Conservation (phyloP, 1,284 basidiomycete genomes). For the Agroathelia rolfsii region DNA sequence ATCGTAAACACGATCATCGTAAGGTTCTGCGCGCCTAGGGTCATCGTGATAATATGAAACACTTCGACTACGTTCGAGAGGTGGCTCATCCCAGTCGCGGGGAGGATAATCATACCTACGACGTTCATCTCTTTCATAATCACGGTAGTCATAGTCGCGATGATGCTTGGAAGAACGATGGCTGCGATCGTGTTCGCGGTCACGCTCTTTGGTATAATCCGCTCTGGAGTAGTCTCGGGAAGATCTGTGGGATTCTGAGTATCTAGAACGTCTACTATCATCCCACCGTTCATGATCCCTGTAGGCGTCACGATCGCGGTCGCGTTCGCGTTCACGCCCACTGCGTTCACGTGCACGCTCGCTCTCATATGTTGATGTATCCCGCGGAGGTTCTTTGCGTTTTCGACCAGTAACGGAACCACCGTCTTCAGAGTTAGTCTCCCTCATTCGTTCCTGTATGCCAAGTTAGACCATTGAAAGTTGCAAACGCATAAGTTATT, state of each 20-base stretch:
- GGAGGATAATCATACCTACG: conserved; percentile 32
- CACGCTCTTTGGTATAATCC: conserved; percentile 39
- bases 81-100: too few relatives aligned
- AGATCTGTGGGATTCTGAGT: conserved; percentile 16
- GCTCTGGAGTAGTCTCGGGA: conserved; percentile 24
- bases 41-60: conserved; percentile 22
- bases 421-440: conserved; percentile 71
- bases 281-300: conserved; percentile 28
- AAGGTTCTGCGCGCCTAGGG: conserved; percentile 22
- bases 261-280: too few relatives aligned
- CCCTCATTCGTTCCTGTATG: conserved; percentile 61
- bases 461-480: conserved; percentile 1
- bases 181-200: conserved; percentile 28
- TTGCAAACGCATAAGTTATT: conserved; percentile 6
- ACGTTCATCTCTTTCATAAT: conserved; percentile 20
- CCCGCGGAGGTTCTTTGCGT: conserved; percentile 58
- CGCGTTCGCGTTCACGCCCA: conserved; percentile 21
- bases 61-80: conserved; percentile 27
- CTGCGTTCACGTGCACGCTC: conserved; percentile 4
- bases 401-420: conserved; percentile 66
- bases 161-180: conserved; percentile 28
- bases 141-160: conserved; percentile 36
- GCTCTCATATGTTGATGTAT: conserved; percentile 21
- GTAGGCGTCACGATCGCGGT: conserved; percentile 27
- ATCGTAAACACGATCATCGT: conserved; percentile 42